Evolutionary conservation across 306 rosid species (phyloP).

Genomic region (Quercus suber): DNA sequence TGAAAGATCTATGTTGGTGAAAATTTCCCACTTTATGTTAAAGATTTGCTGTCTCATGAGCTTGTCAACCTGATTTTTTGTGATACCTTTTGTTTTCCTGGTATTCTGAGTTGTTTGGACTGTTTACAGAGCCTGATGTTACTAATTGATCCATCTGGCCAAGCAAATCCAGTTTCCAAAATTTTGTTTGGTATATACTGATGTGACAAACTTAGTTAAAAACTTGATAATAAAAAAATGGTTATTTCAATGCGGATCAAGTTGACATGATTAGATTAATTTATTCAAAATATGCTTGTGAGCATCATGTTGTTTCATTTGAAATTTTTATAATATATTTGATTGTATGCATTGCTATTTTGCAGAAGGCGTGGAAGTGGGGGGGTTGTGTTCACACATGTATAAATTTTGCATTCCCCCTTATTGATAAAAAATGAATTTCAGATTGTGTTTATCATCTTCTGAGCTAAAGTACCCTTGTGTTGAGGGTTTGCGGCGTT

Average conservation of each 20-base stretch:
- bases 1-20: no score
- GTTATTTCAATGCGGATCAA: background rate
- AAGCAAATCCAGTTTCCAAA: background rate
- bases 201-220: background rate
- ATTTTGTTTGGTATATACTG: background rate
- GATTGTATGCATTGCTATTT: slow-evolving; percentile 13
- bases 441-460: slow-evolving; percentile 40
- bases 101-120: background rate
- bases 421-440: slow-evolving; percentile 39
- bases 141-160: background rate
- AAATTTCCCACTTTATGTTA: no score
- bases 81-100: background rate
- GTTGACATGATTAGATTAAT: background rate
- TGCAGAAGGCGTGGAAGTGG: slow-evolving; percentile 26
- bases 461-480: slow-evolving; percentile 41
- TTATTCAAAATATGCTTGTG: background rate
- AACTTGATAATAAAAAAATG: background rate
- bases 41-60: no score
- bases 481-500: slow-evolving; percentile 36
- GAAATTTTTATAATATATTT: background rate
- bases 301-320: background rate
- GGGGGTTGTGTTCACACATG: background rate
- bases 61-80: background rate
- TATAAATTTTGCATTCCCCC: background rate
- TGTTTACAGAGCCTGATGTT: background rate